Conservation (phyloP, 768 basidiomycete species). For the Russula brevipes region DNA sequence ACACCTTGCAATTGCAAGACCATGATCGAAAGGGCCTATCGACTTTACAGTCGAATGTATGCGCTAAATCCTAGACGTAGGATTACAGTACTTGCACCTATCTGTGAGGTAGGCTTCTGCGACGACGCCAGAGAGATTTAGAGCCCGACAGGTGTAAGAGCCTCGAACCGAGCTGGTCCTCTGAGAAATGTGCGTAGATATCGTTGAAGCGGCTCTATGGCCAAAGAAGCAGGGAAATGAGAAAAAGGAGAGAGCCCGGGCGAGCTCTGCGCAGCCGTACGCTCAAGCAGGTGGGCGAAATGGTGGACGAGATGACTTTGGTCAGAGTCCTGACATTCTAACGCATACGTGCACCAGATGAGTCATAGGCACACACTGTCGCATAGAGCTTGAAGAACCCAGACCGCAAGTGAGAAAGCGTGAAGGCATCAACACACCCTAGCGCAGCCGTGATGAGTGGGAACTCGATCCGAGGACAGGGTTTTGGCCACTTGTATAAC, state of each 20-base stretch:
- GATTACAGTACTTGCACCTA: slow-evolving; percentile 58
- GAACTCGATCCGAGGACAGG: too few species aligned
- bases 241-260: too few species aligned
- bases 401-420: too few species aligned
- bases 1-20: slow-evolving; percentile 55
- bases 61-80: slow-evolving; percentile 75
- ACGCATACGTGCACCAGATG: too few species aligned
- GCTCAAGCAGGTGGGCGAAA: not conserved
- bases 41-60: slow-evolving; percentile 57
- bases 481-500: too few species aligned
- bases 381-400: too few species aligned
- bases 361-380: too few species aligned
- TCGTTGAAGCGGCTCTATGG: not conserved
- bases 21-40: slow-evolving; percentile 53
- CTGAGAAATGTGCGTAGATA: not conserved
- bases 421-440: too few species aligned
- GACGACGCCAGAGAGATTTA: slow-evolving; percentile 58
- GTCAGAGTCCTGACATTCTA: too few species aligned
- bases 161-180: slow-evolving; percentile 49
- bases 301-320: too few species aligned
- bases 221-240: not conserved
- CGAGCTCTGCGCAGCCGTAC: not conserved
- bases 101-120: slow-evolving; percentile 64
- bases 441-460: too few species aligned
- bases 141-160: slow-evolving; percentile 53